phyloP scores from a whole-genome alignment of 73 alveolate genomes.

The Paramecium tetraurelia region DNA sequence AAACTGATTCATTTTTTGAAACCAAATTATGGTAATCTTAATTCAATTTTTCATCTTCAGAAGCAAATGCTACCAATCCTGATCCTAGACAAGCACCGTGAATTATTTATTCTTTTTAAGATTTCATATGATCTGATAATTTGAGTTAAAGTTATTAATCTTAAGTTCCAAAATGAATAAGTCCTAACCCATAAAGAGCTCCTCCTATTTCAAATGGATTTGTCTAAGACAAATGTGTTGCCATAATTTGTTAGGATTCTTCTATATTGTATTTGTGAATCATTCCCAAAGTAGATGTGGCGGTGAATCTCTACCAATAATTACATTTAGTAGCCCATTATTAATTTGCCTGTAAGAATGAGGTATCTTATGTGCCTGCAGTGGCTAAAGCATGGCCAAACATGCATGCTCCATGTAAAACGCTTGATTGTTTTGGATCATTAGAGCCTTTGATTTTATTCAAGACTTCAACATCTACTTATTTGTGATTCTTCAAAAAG shows the following conservation, averaged over 20 bases:
- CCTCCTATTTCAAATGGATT: constrained; percentile 59
- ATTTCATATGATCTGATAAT: background rate
- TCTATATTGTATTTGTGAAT: constrained; percentile 84
- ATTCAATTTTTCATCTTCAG: constrained; percentile 76
- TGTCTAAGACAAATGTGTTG: constrained; percentile 70
- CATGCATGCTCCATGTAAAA: constrained; percentile 74
- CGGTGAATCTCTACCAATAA: constrained; percentile 63
- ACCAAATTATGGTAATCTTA: constrained; percentile 81
- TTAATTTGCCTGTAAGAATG: constrained; percentile 78
- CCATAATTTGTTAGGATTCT: constrained; percentile 75
- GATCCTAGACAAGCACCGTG: constrained; percentile 94
- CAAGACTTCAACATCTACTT: constrained; percentile 72
- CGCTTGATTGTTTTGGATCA: constrained; percentile 66
- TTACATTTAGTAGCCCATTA: constrained; percentile 86
- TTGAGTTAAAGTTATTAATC: constrained; percentile 6
- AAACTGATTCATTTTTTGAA: constrained; percentile 82
- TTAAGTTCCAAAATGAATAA: constrained; percentile 43
- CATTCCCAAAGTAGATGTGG: constrained; percentile 79
- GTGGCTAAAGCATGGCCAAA: constrained; percentile 75
- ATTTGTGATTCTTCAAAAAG: constrained; percentile 80
- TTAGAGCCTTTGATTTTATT: constrained; percentile 65
- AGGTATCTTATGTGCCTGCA: constrained; percentile 71
- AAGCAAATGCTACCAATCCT: constrained; percentile 90
- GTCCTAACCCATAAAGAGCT: constrained; percentile 53
- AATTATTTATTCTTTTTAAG: constrained; percentile 81